These are phyloP conservation scores for Cyclospora cayetanensis DNA, from an alignment of 169 alveolate genomes.

Conservation along the genomic window DNA sequence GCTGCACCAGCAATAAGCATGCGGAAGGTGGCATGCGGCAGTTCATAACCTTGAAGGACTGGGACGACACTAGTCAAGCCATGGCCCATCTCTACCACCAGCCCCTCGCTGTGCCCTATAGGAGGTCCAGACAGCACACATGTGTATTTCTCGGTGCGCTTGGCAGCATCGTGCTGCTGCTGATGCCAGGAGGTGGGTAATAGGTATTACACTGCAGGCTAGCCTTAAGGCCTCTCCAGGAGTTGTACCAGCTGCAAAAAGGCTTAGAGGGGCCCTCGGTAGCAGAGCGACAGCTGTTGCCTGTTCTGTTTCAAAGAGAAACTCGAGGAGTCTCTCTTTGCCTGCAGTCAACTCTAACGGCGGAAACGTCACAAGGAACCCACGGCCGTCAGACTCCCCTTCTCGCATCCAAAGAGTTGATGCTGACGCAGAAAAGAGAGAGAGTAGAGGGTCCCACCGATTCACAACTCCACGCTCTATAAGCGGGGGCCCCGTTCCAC, in stretches of 20 bases:
- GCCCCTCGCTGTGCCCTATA: not conserved
- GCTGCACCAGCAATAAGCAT: not conserved
- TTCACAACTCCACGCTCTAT: not conserved
- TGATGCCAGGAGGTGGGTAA: too few species aligned
- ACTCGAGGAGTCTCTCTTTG: not conserved
- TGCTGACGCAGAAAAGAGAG: not conserved
- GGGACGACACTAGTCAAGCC: not conserved
- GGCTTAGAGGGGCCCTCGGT: conserved; percentile 12
- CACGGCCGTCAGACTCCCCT: not conserved
- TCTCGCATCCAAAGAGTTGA: not conserved
- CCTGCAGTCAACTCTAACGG: not conserved
- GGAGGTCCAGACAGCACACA: too few species aligned
- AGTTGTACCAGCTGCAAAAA: not conserved
- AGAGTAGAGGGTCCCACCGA: not conserved
- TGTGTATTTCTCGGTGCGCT: too few species aligned
- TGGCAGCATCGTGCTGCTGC: too few species aligned
- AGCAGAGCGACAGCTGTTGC: not conserved
- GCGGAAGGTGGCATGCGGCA: conserved; percentile 12
- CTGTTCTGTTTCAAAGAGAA: not conserved
- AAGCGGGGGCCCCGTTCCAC: too few species aligned
- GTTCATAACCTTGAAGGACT: not conserved
- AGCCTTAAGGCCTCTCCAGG: not conserved
- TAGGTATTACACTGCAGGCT: too few species aligned
- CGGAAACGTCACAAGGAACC: not conserved
- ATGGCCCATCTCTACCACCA: conserved; percentile 12